Conservation (phyloP, 345 rosid species). For the Mangifera indica region DNA sequence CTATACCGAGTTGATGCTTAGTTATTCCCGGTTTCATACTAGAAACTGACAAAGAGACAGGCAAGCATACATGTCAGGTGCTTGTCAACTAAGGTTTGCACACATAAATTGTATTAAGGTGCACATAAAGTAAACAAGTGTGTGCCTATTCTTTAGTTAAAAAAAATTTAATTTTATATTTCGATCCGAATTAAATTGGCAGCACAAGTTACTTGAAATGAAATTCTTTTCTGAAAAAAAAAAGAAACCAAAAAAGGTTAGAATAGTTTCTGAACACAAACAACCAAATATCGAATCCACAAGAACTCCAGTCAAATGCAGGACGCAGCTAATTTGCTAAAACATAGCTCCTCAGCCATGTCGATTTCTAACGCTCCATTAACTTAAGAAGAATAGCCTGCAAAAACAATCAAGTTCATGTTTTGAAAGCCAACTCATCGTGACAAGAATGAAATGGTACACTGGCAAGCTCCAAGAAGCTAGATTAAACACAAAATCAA, state of each 20-base stretch:
- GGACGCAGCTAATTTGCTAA: slow-evolving; percentile 7
- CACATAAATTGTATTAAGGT: no score
- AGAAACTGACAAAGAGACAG: neutral
- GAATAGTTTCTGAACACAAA: neutral
- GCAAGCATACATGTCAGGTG: no score
- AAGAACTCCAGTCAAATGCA: neutral
- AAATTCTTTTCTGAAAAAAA: neutral
- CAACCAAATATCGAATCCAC: neutral
- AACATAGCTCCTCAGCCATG: neutral
- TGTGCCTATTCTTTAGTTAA: no score
- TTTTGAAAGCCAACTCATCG: neutral
- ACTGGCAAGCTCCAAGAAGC: neutral
- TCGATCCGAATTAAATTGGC: no score
- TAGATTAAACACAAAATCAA: neutral
- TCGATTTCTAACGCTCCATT: slow-evolving; percentile 30
- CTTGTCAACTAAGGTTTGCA: no score
- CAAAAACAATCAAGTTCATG: slow-evolving; percentile 15
- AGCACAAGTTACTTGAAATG: neutral
- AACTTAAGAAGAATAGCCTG: slow-evolving; percentile 45
- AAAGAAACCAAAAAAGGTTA: neutral
- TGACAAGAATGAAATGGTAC: no score
- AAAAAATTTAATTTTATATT: no score
- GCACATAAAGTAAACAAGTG: no score
- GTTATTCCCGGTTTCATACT: neutral
- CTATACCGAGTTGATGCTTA: neutral